These are phyloP conservation scores for Rubia peregrina DNA, from an alignment of 305 asterid genomes.

Conservation along the genomic window DNA sequence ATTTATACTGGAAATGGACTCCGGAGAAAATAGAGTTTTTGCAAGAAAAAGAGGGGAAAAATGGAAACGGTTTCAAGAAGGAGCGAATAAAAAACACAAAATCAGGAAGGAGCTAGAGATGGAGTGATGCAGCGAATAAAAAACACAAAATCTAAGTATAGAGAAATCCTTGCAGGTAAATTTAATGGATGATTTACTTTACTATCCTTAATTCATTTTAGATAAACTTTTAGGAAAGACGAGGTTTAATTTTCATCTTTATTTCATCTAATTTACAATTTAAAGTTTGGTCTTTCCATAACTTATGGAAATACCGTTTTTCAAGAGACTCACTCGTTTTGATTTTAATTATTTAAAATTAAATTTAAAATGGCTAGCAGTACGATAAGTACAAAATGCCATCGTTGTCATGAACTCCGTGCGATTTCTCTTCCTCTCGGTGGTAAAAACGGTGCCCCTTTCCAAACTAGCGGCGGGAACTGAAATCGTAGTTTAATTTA, in stretches of 20 bases:
- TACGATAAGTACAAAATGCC: background rate
- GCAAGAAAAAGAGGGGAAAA: background rate
- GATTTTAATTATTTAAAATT: no score
- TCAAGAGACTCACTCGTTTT: no score
- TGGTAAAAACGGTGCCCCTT: background rate
- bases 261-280: no score
- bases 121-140: slow-evolving; percentile 8
- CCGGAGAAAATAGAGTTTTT: no score
- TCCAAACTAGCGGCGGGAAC: background rate
- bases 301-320: no score
- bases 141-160: no score
- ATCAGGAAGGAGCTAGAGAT: slow-evolving; percentile 19
- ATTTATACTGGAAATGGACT: background rate
- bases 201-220: no score
- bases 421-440: background rate
- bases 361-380: background rate
- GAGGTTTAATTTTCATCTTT: no score
- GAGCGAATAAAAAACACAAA: background rate
- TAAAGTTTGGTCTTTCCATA: no score
- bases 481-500: background rate
- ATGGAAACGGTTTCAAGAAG: slow-evolving; percentile 12
- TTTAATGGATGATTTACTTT: no score
- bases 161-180: no score
- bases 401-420: background rate
- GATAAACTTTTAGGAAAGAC: no score